Evolutionary conservation across 768 basidiomycete genomes (phyloP), one percentile per base, ranked within the genome.

Genomic region (Boletus sp.): DNA sequence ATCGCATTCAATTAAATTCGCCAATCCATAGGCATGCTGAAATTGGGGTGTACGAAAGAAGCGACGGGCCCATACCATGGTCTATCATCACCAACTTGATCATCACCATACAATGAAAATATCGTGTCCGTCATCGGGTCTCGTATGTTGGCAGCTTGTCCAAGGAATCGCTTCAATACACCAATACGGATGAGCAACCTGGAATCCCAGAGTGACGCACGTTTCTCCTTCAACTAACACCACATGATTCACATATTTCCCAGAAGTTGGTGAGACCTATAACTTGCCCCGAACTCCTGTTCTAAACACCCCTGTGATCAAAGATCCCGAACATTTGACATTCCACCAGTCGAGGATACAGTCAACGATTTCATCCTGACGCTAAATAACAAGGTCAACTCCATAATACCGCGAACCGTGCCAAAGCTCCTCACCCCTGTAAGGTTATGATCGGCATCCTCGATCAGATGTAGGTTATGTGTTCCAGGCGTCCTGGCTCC

Each of bases 401-500:
- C 49, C 35, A 53, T 37, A 17, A 50, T n/a, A 30, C 28, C 17
- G 33, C 14, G 24, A 39, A 49, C 7, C 20, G 29, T 32, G 10
- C 6, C 32, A 35, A 50, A 29, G 33, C 7, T 28, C 55, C 77
- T 42, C 56, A 81, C 80, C 24, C 85, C 83, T 24, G 82, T 84
- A 63, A 86, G 88, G 71, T 92, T 92, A 66, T 92, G 91, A 73
- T 91, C 89, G 8, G 86, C 88, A 44, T 79, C 80, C 68, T 92
- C 91, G 39, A 90, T 73, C 28, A 87, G 74, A 65, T 86, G 80
- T 28, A 92, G 74, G 17, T 77, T 85, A 67, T 91, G 88, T 7
- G 87, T 89, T 47, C 89, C 91, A 20, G 85, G 81, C 14, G 63
- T 63, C 54, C 88, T 78, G 33, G 71, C 64, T 32, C 84, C 80